Conservation (phyloP, 352 stramenopile species). For the Globisporangium emineosum region DNA sequence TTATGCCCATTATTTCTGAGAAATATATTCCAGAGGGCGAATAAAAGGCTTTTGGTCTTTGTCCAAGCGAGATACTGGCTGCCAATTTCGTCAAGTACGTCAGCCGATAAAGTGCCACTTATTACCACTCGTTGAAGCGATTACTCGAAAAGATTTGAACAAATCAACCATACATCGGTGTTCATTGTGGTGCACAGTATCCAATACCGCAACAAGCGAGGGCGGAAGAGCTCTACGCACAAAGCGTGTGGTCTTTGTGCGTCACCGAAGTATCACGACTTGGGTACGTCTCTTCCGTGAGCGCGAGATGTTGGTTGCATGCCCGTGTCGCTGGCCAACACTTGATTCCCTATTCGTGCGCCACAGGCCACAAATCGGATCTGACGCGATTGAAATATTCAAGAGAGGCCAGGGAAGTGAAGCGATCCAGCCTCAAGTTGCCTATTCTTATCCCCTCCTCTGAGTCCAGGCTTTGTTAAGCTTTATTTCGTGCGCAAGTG, state of each 20-base stretch:
- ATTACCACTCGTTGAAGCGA: background rate
- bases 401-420: background rate
- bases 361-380: background rate
- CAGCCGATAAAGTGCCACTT: too few species aligned
- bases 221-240: background rate
- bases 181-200: too few species aligned
- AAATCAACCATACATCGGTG: background rate
- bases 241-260: too few species aligned
- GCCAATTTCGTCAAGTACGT: background rate
- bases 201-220: background rate
- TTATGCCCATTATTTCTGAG: too few species aligned
- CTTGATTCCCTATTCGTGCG: background rate
- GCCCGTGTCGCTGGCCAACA: background rate
- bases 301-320: background rate
- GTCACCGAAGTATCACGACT: background rate
- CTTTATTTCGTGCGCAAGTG: background rate
- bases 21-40: too few species aligned
- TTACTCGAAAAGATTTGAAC: background rate
- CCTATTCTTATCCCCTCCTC: background rate
- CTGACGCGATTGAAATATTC: background rate
- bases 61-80: too few species aligned
- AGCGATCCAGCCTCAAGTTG: background rate
- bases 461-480: background rate
- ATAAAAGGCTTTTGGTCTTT: too few species aligned
- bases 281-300: background rate